Base-by-base conservation (phyloP, 495 filamentous ascomycete genomes). In the Aspergillus ellipticus region DNA sequence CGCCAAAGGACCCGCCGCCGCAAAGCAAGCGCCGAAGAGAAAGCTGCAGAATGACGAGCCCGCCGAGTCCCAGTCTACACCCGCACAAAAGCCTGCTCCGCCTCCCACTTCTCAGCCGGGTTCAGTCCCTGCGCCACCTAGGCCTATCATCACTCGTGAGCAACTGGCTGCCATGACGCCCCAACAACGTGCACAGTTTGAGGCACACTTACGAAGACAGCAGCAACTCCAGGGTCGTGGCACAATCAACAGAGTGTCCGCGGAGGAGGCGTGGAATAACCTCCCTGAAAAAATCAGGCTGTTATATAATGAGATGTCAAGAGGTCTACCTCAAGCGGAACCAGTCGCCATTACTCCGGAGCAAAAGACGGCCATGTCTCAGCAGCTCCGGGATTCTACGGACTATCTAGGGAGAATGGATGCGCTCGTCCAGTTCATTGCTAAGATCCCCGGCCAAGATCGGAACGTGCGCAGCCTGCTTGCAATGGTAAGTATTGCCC, bases 31-130 rank as follows among this genome's bases (percentile, higher is more conserved):
- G 73, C 33, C 66, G 28, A 78, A 75, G 59, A 89, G 89, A 68
- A 81, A 86, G 51, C 64, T 81, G 7, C 80, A 72, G 53, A 78
- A 77, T 39, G 89, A 91, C 54, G 88, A 92, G 63, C 63, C 78
- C 7, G 66, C 75, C 15, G 87, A 89, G 55, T 71, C 77, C 21
- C 75, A 75, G 22, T 78, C 77, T 51, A 60, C 57, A 16, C 51
- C 69, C 29, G 46, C 64, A 74, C 81, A 64, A 72, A 70, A 58
- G 39, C 50, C 65, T 41, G 51, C 31, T 50, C 75, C 76, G 42
- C 61, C 62, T 33, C 51, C 56, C 22, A 41, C 48, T 20, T 42
- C 57, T 22, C 67, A 73, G 43, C 66, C 69, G 24, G 56, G 66
- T 7, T 19, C 71, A 7, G 63, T 70, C 55, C 61, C 75, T 7